Evolutionary conservation across 805 yeast genomes (phyloP).

Genomic region (Priceomyces haplophilus): DNA sequence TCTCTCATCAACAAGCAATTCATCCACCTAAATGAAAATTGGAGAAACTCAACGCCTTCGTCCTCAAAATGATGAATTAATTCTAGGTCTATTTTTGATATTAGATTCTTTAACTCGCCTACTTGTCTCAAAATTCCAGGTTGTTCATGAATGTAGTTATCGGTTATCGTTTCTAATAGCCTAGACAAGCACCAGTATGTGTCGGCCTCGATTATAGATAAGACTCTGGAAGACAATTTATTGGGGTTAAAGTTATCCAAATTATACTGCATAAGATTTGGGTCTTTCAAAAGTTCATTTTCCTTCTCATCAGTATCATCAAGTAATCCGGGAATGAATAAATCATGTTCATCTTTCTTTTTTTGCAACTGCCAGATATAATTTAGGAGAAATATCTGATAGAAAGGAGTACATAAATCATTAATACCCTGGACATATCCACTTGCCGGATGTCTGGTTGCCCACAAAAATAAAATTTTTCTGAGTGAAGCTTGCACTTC

Average conservation of each 20-base stretch:
- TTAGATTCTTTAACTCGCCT: slow-evolving; percentile 69
- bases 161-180: slow-evolving; percentile 90
- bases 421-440: slow-evolving; percentile 98
- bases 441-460: slow-evolving; percentile 93
- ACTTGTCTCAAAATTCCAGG: slow-evolving; percentile 96
- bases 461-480: slow-evolving; percentile 86
- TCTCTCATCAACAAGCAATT: slow-evolving; percentile 96
- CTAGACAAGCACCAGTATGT: slow-evolving; percentile 95
- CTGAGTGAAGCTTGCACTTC: slow-evolving; percentile 78
- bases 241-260: slow-evolving; percentile 64
- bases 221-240: slow-evolving; percentile 54
- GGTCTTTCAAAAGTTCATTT: slow-evolving; percentile 23
- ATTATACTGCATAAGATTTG: slow-evolving; percentile 20
- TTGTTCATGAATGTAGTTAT: slow-evolving; percentile 95
- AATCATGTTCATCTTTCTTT: slow-evolving; percentile 21
- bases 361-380: slow-evolving; percentile 50
- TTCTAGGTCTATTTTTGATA: slow-evolving; percentile 73
- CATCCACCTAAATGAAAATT: slow-evolving; percentile 98
- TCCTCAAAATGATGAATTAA: slow-evolving; percentile 69
- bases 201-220: slow-evolving; percentile 84
- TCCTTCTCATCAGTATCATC: slow-evolving; percentile 25
- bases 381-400: slow-evolving; percentile 74
- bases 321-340: slow-evolving; percentile 36
- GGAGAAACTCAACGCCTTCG: slow-evolving; percentile 91
- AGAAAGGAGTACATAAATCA: slow-evolving; percentile 90